Percentiles rank a stretch among this genome's conserved stretches.
These are phyloP conservation scores for Turnera subulata DNA, from an alignment of 345 rosid genomes.

Conservation along the genomic window DNA sequence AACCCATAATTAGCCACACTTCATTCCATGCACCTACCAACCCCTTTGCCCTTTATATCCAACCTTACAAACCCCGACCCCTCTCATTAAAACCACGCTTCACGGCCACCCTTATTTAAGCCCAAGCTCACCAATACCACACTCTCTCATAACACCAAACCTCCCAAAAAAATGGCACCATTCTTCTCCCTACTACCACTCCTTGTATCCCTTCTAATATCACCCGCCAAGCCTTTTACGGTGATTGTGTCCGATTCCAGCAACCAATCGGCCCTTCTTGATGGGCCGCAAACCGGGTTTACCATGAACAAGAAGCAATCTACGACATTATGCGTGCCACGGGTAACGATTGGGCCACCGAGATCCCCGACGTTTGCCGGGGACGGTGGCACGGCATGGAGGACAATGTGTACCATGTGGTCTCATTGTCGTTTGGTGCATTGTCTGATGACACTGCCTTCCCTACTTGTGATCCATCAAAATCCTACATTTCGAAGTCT, in stretches of 20 bases:
- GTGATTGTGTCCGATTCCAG: conserved; percentile 64
- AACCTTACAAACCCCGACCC: conserved; percentile 16
- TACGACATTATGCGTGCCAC: conserved; percentile 87
- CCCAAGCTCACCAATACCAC: conserved; percentile 3
- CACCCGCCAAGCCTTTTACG: conserved; percentile 34
- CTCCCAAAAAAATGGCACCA: conserved; percentile 17
- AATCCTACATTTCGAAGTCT: conserved; percentile 57
- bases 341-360: conserved; percentile 75
- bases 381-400: conserved; percentile 98
- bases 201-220: conserved; percentile 5
- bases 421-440: conserved; percentile 83
- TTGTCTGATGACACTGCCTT: conserved; percentile 95
- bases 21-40: conserved; percentile 14
- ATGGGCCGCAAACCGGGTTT: conserved; percentile 57
- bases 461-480: conserved; percentile 71
- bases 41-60: conserved; percentile 2
- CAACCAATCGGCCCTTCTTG: conserved; percentile 47
- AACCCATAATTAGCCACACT: conserved; percentile 31
- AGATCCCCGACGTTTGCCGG: conserved; percentile 77
- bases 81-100: conserved; percentile 22
- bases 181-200: conserved; percentile 2
- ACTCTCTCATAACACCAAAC: background rate
- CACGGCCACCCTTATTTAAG: conserved; percentile 4
- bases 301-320: conserved; percentile 73
- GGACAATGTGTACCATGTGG: conserved; percentile 71